Conservation (phyloP, 2,329 filamentous ascomycete genomes). For the Pyrenophora teres region DNA sequence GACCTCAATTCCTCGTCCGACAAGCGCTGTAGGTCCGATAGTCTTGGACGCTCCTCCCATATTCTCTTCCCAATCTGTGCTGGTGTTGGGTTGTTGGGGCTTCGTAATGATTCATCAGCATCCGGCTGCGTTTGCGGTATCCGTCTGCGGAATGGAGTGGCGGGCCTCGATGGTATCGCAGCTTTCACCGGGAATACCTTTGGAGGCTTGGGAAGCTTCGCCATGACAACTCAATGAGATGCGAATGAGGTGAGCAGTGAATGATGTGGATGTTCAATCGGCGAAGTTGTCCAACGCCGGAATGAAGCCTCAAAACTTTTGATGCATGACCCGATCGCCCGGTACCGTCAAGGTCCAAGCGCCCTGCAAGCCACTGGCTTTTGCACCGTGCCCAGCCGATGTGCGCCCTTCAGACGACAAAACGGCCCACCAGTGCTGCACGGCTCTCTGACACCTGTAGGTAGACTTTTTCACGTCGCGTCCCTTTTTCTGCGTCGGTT, state of each 20-base stretch:
- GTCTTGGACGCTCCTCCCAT: conserved; percentile 32
- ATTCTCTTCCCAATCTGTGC: conserved; percentile 25
- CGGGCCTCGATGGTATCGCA: conserved; percentile 24
- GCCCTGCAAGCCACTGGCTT: conserved; percentile 18
- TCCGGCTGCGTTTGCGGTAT: conserved; percentile 17
- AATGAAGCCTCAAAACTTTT: conserved; percentile 21
- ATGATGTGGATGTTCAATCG: conserved; percentile 24
- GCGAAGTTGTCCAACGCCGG: conserved; percentile 13
- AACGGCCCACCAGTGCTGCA: conserved; percentile 30
- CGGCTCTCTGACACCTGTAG: conserved; percentile 15
- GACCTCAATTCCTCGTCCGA: conserved; percentile 37
- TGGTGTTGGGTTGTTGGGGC: conserved; percentile 20
- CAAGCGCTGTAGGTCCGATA: conserved; percentile 31
- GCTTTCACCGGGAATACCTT: conserved; percentile 27
- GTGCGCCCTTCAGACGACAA: conserved; percentile 33
- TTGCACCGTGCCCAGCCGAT: conserved; percentile 34
- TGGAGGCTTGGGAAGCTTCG: conserved; percentile 40
- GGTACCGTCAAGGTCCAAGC: conserved; percentile 19
- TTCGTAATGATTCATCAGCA: conserved; percentile 16
- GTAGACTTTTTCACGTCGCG: not conserved
- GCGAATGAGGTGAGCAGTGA: conserved; percentile 3
- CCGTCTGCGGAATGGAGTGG: conserved; percentile 22
- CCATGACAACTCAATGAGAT: conserved; percentile 34
- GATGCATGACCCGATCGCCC: conserved; percentile 16
- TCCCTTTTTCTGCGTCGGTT: conserved; percentile 1